phyloP scores from a whole-genome alignment of 2,329 filamentous ascomycete species.

The Diaporthe vexans region DNA sequence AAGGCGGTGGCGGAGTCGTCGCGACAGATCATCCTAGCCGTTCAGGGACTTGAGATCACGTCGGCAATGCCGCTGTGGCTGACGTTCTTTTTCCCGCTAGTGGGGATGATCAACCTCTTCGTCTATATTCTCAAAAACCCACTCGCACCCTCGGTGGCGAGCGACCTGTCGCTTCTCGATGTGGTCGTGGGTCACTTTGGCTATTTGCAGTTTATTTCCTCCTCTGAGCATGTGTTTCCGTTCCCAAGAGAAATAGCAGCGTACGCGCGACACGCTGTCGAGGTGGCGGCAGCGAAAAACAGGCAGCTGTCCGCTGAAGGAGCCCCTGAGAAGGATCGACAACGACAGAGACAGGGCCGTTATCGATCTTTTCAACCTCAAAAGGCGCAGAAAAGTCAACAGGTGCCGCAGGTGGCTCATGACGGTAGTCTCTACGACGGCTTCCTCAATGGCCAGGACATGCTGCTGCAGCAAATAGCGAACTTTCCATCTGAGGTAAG shows the following conservation, averaged over 20 bases:
- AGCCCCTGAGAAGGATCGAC: too few species aligned
- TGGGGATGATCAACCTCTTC: conserved; percentile 43
- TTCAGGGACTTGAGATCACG: background rate
- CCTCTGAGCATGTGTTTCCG: conserved; percentile 15
- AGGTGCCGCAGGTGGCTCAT: too few species aligned
- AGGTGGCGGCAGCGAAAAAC: too few species aligned
- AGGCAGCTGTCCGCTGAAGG: too few species aligned
- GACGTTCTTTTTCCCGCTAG: conserved; percentile 41
- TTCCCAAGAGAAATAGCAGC: conserved; percentile 22
- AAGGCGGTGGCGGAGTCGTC: conserved; percentile 26
- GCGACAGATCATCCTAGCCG: background rate
- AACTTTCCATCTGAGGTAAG: too few species aligned
- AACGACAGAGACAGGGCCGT: too few species aligned
- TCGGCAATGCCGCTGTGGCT: conserved; percentile 33
- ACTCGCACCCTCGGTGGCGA: background rate
- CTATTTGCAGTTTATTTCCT: conserved; percentile 17
- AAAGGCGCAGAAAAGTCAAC: too few species aligned
- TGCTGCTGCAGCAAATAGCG: too few species aligned
- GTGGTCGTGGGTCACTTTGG: conserved; percentile 29
- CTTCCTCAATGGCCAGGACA: too few species aligned
- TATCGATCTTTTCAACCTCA: too few species aligned
- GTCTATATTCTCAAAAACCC: conserved; percentile 42
- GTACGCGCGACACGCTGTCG: background rate
- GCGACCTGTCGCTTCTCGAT: conserved; percentile 36
- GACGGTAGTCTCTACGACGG: too few species aligned